phyloP scores from a whole-genome alignment of 2,329 filamentous ascomycete genomes.

The Amylocarpus encephaloides region DNA sequence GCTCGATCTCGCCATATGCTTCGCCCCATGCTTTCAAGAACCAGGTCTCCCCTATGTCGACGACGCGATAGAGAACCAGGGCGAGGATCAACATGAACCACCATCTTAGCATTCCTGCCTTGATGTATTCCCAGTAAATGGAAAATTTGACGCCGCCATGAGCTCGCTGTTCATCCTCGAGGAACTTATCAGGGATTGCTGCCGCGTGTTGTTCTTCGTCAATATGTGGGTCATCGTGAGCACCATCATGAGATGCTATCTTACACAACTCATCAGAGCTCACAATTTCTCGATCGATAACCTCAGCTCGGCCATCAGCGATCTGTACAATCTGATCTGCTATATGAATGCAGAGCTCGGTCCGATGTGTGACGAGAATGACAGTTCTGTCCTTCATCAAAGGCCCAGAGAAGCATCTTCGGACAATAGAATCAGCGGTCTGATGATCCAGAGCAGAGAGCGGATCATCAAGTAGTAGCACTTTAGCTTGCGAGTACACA shows the following conservation, averaged over 20 bases:
- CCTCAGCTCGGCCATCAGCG: slow-evolving; percentile 45
- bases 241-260: slow-evolving; percentile 17
- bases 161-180: slow-evolving; percentile 69
- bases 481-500: slow-evolving; percentile 48
- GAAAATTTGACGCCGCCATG: slow-evolving; percentile 68
- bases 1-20: slow-evolving; percentile 47
- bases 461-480: slow-evolving; percentile 53
- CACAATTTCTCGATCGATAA: slow-evolving; percentile 22
- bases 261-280: slow-evolving; percentile 22
- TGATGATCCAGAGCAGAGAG: slow-evolving; percentile 57
- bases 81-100: slow-evolving; percentile 62
- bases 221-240: slow-evolving; percentile 21
- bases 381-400: slow-evolving; percentile 47
- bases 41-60: slow-evolving; percentile 64
- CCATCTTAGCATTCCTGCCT: slow-evolving; percentile 67
- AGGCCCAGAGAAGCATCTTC: slow-evolving; percentile 48
- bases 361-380: slow-evolving; percentile 58
- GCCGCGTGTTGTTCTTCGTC: slow-evolving; percentile 30
- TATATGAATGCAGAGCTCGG: slow-evolving; percentile 64
- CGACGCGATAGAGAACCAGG: slow-evolving; percentile 56
- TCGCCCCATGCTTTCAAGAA: slow-evolving; percentile 87
- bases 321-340: slow-evolving; percentile 71
- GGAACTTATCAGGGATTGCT: slow-evolving; percentile 65
- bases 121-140: slow-evolving; percentile 82
- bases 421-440: slow-evolving; percentile 55